Conservation (phyloP, 768 basidiomycete genomes). For the Lyophyllum shimeji region DNA sequence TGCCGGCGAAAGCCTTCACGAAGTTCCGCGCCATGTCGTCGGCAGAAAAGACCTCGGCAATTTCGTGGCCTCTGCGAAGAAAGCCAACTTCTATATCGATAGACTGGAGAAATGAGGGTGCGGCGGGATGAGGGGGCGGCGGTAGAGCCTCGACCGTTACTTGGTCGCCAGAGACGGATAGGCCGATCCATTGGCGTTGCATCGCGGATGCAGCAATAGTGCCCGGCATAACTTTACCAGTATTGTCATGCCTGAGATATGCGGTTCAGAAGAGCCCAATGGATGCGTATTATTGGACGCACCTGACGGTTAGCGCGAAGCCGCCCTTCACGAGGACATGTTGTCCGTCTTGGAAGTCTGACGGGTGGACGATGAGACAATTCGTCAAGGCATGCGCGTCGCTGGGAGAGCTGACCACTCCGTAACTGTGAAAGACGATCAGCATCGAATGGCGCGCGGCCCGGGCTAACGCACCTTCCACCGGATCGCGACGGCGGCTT, state of each 20-base stretch:
- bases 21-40: constrained; percentile 85
- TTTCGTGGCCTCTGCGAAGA: constrained; percentile 49
- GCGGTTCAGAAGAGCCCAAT: neutral
- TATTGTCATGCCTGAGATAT: constrained; percentile 71
- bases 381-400: constrained; percentile 76
- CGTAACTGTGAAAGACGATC: constrained; percentile 36
- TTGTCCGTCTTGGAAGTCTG: constrained; percentile 70
- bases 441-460: constrained; percentile 6
- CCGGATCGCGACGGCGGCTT: constrained; percentile 34
- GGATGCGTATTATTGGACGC: constrained; percentile 17
- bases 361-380: constrained; percentile 75
- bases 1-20: constrained; percentile 68
- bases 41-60: constrained; percentile 72
- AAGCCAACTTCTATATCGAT: constrained; percentile 83
- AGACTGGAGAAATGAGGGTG: constrained; percentile 68
- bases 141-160: constrained; percentile 70
- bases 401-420: constrained; percentile 60
- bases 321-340: constrained; percentile 76
- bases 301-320: constrained; percentile 78
- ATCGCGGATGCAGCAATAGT: constrained; percentile 72
- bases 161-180: constrained; percentile 75
- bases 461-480: constrained; percentile 22
- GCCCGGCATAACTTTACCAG: constrained; percentile 66
- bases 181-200: constrained; percentile 88
- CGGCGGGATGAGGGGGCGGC: constrained; percentile 44